Base-by-base conservation (phyloP, 805 yeast species). In the Wickerhamomyces subpelliculosus region DNA sequence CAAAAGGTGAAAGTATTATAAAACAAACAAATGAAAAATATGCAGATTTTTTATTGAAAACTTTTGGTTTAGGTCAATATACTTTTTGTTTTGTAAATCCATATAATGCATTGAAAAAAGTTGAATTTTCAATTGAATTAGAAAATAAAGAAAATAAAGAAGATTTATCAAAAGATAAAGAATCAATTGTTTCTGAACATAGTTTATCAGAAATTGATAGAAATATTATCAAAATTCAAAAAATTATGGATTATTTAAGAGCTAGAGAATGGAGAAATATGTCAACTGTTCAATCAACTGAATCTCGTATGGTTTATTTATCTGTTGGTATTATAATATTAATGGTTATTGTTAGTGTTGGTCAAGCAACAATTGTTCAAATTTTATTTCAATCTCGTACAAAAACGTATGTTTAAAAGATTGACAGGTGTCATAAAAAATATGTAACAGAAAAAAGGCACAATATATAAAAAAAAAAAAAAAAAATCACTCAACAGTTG, bases 221-320 rank as follows among this genome's bases (percentile, higher is more conserved):
- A 49, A 78, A 75, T 56, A 64, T 78, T 53, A 75, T 72, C 48
- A 78, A 73, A 44, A 71, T 77, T 45, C 70, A 66, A 47, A 73
- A 72, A 55, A 65, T 76, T 63, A 67, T 90, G 62, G 86, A 83
- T 55, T 87, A 93, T 62, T 79, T 90, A 67, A 87, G 88, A 70
- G 88, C 97, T 14, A 84, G 99, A 69, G 95, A 89, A 69, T 84
- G 86, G 76, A 80, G 99, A 70, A 93, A 93, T 66, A 93, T 88
- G 75, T 84, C 90, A 36, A 86, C 96, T 31, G 96, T 86, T 45
- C 70, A 71, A 60, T 76, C 86, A 36, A 86, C 95, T 24, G 85
- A 81, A 54, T 66, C 80, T 16, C 78, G 95, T 57, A 73, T 86
- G 42, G 80, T 83, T 56, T 85, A 81, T 74, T 75, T 84, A 54